Base-by-base conservation (phyloP, 345 rosid species). In the Linum trigynum region DNA sequence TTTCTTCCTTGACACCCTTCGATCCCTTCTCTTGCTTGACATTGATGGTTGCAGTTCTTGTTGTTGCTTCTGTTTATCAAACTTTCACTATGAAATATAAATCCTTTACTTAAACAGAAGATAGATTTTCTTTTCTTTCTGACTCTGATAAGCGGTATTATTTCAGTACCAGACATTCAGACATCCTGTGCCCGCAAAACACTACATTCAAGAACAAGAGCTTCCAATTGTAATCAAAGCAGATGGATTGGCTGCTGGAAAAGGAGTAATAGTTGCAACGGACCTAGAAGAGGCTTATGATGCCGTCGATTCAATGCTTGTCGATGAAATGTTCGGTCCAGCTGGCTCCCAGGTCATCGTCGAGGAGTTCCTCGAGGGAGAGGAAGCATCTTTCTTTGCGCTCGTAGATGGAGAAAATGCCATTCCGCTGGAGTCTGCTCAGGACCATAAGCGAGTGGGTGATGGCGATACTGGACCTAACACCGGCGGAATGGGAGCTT, bases 401-500 rank as follows among this genome's bases (percentile, higher is more conserved):
- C 74, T 92, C 50, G 97, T 90, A 66, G 98, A 92, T 73, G 98
- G 97, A 60, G 95, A 88, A 75, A 85, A 90, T 76, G 96, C 95
- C 43, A 83, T 92, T 60, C 89, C 98, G 40, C 76, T 88, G 39
- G 97, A 92, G 78, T 92, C 96, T 70, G 98, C 98, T 55, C 96
- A 88, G 67, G 97, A 92, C 74, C 97, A 92, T 72, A 92, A 90
- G 79, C 82, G 96, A 39, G 98, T 92, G 63, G 97, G 98, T 59
- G 96, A 90, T 80, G 98, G 98, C 67, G 97, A 94, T 73, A 88
- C 83, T 0, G 97, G 97, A 43, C 95, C 99, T 11, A 90, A 90
- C 73, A 94, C 96, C n/a, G 97, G 99, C 2, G 96, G 97, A 42
- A 92, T 90, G 97, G 97, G 98, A 48, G 97, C 98, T 0, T 90